These are phyloP conservation scores for Volvox africanus DNA, from an alignment of 139 green algal species.

Conservation along the genomic window DNA sequence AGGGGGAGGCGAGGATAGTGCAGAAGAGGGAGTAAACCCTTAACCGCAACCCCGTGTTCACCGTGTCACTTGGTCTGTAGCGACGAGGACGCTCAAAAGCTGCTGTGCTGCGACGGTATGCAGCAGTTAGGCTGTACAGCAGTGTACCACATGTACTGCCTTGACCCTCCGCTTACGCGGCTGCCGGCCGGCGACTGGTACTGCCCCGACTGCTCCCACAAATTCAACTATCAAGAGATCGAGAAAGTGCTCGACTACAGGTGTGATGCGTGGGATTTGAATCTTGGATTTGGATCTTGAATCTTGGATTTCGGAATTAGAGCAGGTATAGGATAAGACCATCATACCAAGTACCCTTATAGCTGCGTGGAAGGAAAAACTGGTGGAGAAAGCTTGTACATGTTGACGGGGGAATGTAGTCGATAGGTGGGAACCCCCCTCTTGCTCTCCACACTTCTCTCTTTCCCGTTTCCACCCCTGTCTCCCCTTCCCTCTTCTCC, in stretches of 20 bases:
- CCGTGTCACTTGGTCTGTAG: background rate
- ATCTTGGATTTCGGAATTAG: no score
- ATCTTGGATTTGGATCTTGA: no score
- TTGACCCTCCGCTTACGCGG: slow-evolving; percentile 68
- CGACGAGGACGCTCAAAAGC: slow-evolving; percentile 57
- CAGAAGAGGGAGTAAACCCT: background rate
- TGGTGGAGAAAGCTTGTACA: no score
- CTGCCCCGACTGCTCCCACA: slow-evolving; percentile 65
- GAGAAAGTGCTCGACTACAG: slow-evolving; percentile 65
- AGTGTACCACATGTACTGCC: slow-evolving; percentile 76
- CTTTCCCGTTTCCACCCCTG: no score
- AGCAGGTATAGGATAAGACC: no score
- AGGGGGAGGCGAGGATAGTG: no score
- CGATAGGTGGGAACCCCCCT: no score
- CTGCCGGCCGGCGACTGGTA: slow-evolving; percentile 73
- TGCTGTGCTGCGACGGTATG: slow-evolving; percentile 74
- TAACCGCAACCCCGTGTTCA: background rate
- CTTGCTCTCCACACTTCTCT: no score
- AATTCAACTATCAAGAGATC: slow-evolving; percentile 47
- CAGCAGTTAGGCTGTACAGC: slow-evolving; percentile 55
- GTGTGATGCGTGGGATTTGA: background rate
- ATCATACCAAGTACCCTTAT: no score
- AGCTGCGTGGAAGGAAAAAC: no score
- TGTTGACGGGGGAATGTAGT: no score
- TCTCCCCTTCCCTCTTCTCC: no score